Evolutionary conservation across 257 asterid species (phyloP).

Genomic region (Solanum boliviense): DNA sequence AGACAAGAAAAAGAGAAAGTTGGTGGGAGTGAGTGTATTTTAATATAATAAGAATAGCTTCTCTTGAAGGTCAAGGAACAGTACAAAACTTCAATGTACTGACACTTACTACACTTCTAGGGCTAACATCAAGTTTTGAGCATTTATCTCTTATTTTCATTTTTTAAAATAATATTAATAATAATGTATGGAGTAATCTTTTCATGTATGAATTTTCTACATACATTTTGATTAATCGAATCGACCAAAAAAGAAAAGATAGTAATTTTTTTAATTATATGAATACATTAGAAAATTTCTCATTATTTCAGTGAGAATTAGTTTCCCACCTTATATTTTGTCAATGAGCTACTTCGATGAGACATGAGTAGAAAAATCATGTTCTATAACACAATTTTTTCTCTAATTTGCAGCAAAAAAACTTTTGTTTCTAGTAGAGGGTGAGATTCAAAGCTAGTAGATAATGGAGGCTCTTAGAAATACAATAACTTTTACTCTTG

Average conservation of each 20-base stretch:
- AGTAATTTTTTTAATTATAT: too few relatives aligned
- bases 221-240: not conserved
- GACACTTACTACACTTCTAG: not conserved
- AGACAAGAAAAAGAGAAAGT: not conserved
- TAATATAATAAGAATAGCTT: not conserved
- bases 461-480: too few relatives aligned
- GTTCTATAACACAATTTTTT: too few relatives aligned
- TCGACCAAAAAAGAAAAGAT: accelerated
- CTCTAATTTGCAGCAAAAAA: accelerated
- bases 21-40: not conserved
- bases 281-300: too few relatives aligned
- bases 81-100: not conserved
- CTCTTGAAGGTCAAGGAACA: not conserved
- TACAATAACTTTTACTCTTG: not conserved
- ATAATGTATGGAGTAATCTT: too few relatives aligned
- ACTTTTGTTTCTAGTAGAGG: too few relatives aligned
- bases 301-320: too few relatives aligned
- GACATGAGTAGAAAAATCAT: not conserved
- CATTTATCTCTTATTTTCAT: not conserved
- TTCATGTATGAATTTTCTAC: too few relatives aligned
- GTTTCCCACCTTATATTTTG: accelerated
- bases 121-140: not conserved
- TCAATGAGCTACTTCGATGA: not conserved
- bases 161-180: not conserved
- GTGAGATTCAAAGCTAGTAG: not conserved